Evolutionary conservation across 345 rosid genomes (phyloP), one percentile per base, ranked within the genome.

Genomic region (Rubroshorea leprosula): DNA sequence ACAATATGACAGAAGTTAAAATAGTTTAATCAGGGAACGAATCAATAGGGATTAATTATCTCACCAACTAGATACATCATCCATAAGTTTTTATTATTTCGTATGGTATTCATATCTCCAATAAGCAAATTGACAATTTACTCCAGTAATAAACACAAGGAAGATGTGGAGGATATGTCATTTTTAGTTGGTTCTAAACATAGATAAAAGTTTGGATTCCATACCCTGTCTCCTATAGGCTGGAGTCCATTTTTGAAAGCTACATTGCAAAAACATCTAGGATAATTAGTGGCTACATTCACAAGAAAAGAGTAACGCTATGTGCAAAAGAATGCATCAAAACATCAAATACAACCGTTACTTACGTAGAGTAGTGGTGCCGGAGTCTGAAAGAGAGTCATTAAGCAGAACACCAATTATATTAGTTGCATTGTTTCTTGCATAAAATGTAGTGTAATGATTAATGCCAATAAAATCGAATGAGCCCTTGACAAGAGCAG

Each of bases 381-480:
- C 96, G 1, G 96, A 80, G 69, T 93, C 99, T 20, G 94, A 70
- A 13, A 84, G 3, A n/a, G 94, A 65, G 58, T 89, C 97, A 27
- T 84, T 54, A 15, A 93, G 72, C 56, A 86, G 21, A n/a, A 4
- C 11, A 14, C 78, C 75, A 9, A 86, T 55, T 44, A 74, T 18
- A 57, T 47, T 62, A 0, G 75, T 56, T 23, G 57, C 6, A 51
- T 79, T 79, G 53, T 68, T 63, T 50, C 61, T 67, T 21, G 88
- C 96, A 51, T 89, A 93, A 45, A 29, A 86, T 1, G 97, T 89
- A 27, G 99, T 93, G 67, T 93, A 93, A 66, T 93, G 99, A 67
- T 93, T 93, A 35, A 93, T 86, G 51, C 99, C 99, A 12, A 93
- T 86, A 58, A 89, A 93, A 66, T 93, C 99, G 54, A 84, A 51